Base-by-base conservation (phyloP, 352 stramenopile genomes). In the Phytopythium chamaehyphon region DNA sequence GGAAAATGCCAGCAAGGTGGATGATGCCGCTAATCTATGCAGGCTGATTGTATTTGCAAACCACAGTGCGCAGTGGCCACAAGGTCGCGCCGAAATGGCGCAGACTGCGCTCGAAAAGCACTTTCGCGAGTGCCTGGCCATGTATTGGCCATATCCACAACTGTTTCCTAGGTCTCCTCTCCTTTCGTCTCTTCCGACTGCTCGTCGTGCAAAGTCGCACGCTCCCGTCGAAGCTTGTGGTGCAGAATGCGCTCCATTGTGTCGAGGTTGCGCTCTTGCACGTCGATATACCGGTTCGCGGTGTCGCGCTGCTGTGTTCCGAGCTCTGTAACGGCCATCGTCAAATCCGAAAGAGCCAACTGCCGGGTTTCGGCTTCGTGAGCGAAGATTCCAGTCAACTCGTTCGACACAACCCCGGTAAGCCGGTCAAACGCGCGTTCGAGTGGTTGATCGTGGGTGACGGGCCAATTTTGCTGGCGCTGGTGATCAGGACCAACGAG, bases 231-330 rank as follows among this genome's bases (percentile, higher is more conserved):
- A 40, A 81, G 42, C 47, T 70, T 78, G 38, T 81, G 53, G 37
- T 82, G 62, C 54, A 90, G 24, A 6, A 90, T 77, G 21, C 62
- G 60, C 48, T 88, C 62, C 71, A 82, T 77, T 38, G 83, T 69
- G 22, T 86, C 70, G 3, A 90, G 49, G n/a, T 84, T 67, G 38
- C 84, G 81, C 56, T 88, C 73, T 47, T 88, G 75, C 22, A 90
- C 54, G 61, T 83, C 55, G 26, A 90, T 74, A 14, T 88, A 64
- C 11, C 71, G 64, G 1, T 57, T 59, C 43, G 86, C 68, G 2
- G 73, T 62, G 5, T 61, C 52, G 8, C 69, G 58, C 5, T 88
- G 73, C 40, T 84, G 65, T 36, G 71, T 60, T 6, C 75, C 73
- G 31, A 90, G 47, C 40, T 83, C 71, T 11, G 73, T 71, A 45